A percentile compares a stretch with the other conserved stretches of the same genome.
phyloP scores from a whole-genome alignment of 2,329 filamentous ascomycete species.

The Phoma sp. region DNA sequence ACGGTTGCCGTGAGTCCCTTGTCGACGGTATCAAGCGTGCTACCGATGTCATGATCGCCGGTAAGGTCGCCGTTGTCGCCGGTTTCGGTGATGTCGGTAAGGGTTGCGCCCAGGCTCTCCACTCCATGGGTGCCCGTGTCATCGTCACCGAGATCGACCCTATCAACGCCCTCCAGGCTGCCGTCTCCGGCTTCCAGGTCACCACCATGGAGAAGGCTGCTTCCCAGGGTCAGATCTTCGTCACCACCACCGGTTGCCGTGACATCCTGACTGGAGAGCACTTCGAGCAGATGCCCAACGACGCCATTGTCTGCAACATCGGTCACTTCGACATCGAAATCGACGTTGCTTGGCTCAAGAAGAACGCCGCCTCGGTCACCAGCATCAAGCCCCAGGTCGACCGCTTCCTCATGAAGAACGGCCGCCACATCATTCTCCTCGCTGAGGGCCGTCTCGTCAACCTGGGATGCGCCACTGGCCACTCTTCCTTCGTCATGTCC shows the following conservation, averaged over 20 bases:
- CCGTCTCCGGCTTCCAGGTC: slow-evolving; percentile 96
- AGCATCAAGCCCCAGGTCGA: slow-evolving; percentile 99
- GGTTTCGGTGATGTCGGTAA: slow-evolving; percentile 99
- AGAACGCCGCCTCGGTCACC: slow-evolving; percentile 88
- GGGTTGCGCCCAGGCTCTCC: slow-evolving; percentile 94
- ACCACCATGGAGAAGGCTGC: slow-evolving; percentile 98
- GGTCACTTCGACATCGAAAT: slow-evolving; percentile 99
- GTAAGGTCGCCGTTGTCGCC: slow-evolving; percentile 96
- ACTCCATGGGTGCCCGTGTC: slow-evolving; percentile 96
- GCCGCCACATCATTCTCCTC: slow-evolving; percentile 96
- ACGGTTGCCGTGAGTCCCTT: slow-evolving; percentile 98
- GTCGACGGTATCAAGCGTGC: slow-evolving; percentile 99
- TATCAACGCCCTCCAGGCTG: slow-evolving; percentile 99
- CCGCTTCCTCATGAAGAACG: slow-evolving; percentile 92
- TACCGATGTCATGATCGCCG: slow-evolving; percentile 99
- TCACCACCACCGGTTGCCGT: slow-evolving; percentile 98
- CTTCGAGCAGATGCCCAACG: slow-evolving; percentile 95
- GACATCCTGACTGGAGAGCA: slow-evolving; percentile 92
- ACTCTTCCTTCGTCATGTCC: slow-evolving; percentile 99
- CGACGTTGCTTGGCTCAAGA: slow-evolving; percentile 99
- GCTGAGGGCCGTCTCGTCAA: slow-evolving; percentile 99
- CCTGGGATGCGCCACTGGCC: slow-evolving; percentile 97
- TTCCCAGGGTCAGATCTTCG: slow-evolving; percentile 90
- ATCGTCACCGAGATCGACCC: slow-evolving; percentile 97
- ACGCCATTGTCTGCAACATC: slow-evolving; percentile 99